Evolutionary conservation across 2,329 filamentous ascomycete genomes (phyloP), one percentile per base, ranked within the genome.

Genomic region (Bipolaris zeicola): DNA sequence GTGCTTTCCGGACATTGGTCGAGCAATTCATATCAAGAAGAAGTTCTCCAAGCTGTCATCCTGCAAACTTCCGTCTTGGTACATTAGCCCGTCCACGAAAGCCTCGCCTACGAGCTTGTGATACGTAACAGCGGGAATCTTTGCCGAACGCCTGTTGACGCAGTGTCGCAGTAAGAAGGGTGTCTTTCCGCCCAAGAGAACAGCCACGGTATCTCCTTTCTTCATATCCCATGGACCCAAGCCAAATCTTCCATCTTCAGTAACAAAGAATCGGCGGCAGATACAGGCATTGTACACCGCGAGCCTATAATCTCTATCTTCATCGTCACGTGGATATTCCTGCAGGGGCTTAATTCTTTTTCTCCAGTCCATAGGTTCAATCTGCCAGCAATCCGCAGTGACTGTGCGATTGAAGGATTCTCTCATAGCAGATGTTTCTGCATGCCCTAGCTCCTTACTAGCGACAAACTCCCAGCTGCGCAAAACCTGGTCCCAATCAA

Each of bases 61-160:
- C 28, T 54, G 31, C 18, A 55, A 55, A 24, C 20, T 46, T n/a
- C 37, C 58, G 14, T 55, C 31, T 28, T 56, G 44, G 22, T 42
- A 54, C 48, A 62, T 58, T 2, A 56, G 24, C 7, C 48, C 54
- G 11, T 60, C 26, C 5, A 64, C 51, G 22, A 43, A 54, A 22
- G 44, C 46, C 39, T 62, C 59, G 24, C 61, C 57, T 28, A 64
- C 36, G 31, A 64, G 45, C 22, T 47, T 47, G 38, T 57, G 34
- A 41, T 44, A 33, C 2, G 13, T 16, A 0, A 5, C 8, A 10
- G 16, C n/a, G 10, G 6, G 2, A 11, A 33, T 31, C 5, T 5
- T 3, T 18, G 13, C 16, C 18, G 20, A 2, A 18, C 1, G 34
- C 7, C 14, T 45, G 10, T 28, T 33, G 8, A 13, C 8, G 24